phyloP scores from a whole-genome alignment of 2,329 filamentous ascomycete species.

The Gaeumannomyces sp. region DNA sequence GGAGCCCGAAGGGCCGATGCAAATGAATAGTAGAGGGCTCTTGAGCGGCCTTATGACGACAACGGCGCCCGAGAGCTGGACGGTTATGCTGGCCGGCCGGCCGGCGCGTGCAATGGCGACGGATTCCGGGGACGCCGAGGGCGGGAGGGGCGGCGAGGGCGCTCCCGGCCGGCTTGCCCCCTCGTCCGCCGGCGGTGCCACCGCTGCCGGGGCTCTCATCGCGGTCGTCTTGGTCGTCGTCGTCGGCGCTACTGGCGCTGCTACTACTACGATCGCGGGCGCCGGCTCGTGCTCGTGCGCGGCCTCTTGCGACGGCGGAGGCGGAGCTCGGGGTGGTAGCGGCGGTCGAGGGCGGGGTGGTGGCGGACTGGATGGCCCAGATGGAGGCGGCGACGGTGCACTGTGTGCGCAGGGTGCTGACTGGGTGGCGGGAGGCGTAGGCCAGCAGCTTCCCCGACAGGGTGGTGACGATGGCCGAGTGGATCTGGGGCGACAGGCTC shows the following conservation, averaged over 20 bases:
- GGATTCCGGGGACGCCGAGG: conserved; percentile 10
- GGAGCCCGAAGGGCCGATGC: conserved; percentile 41
- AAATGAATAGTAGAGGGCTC: conserved; percentile 57
- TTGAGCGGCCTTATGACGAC: conserved; percentile 52
- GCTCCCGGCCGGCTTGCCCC: conserved; percentile 1
- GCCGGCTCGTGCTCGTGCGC: conserved; percentile 6
- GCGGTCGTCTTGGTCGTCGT: conserved; percentile 18
- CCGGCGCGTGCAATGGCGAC: conserved; percentile 3
- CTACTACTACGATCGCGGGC: conserved; percentile 16
- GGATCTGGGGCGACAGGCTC: conserved; percentile 51
- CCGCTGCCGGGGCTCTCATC: conserved; percentile 20
- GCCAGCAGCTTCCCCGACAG: conserved; percentile 58
- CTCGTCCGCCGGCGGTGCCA: conserved; percentile 9
- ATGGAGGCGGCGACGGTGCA: conserved; percentile 58
- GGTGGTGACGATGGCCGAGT: conserved; percentile 54
- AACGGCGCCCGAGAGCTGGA: conserved; percentile 50
- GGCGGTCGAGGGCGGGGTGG: conserved; percentile 28
- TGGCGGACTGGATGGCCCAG: conserved; percentile 50
- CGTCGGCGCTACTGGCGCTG: conserved; percentile 15
- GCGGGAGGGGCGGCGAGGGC: conserved; percentile 9
- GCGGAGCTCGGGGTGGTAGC: conserved; percentile 17
- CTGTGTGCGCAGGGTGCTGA: conserved; percentile 53
- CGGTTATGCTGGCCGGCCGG: conserved; percentile 34
- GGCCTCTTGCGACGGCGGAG: conserved; percentile 15
- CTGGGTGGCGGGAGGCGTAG: conserved; percentile 50